A percentile compares a stretch with the other conserved stretches of the same genome.
These are phyloP conservation scores for Coniochaeta sp. DNA, from an alignment of 2,329 filamentous ascomycete genomes.

Conservation along the genomic window DNA sequence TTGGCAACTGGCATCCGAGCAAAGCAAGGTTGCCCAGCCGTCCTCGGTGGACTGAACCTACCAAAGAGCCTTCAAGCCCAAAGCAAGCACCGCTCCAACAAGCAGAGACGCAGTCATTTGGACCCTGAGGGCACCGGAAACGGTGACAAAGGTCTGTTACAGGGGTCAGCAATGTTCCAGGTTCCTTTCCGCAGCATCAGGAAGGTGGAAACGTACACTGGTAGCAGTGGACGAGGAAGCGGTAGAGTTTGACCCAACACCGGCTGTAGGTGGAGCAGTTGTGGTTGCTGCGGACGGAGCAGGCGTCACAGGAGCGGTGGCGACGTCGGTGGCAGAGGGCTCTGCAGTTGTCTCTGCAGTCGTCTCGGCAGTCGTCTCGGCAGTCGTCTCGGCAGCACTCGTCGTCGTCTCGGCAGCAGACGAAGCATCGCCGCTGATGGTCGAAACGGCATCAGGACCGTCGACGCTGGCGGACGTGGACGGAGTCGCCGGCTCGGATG, in stretches of 20 bases:
- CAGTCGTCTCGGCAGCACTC: not conserved
- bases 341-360: too few relatives aligned
- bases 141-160: not conserved
- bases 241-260: not conserved
- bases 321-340: not conserved
- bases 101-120: not conserved
- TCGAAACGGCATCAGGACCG: not conserved
- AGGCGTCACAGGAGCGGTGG: not conserved
- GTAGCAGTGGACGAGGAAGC: not conserved
- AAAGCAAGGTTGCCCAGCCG: not conserved
- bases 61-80: not conserved
- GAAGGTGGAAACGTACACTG: not conserved
- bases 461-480: not conserved
- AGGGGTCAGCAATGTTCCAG: not conserved
- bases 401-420: not conserved
- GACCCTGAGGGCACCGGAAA: not conserved
- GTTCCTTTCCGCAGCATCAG: not conserved
- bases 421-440: not conserved
- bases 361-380: not conserved
- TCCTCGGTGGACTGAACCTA: not conserved
- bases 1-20: too few relatives aligned
- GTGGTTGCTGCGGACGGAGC: not conserved
- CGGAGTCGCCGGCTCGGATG: not conserved
- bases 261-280: not conserved
- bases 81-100: not conserved